Base-by-base conservation (phyloP, 176 grass and related monocot genomes). In the Triticum dicoccoides region DNA sequence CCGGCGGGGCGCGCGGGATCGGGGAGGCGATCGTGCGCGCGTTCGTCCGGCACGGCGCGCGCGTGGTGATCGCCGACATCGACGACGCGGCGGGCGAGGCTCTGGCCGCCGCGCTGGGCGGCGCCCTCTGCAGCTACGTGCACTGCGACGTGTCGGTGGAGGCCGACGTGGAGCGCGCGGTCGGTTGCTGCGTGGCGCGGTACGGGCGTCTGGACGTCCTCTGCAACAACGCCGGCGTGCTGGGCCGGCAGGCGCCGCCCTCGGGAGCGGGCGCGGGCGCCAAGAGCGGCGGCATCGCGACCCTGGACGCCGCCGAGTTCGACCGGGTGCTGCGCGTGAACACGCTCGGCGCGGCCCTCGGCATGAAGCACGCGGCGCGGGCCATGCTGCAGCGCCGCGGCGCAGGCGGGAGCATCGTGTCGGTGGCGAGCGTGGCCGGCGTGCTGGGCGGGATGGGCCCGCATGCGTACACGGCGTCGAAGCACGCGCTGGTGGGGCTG, bases 241-340 rank as follows among this genome's bases (percentile, higher is more conserved):
- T 95, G 38, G 95, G 92, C 8, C 91, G 80, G 33, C 92, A 95
- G 86, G 79, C 90, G 13, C 75, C 27, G 27, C 33, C 25, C 0
- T 30, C 29, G 29, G 29, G 0, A 30, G 73, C 3, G 21, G 5
- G 34, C 78, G n/a, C 2, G 0, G 81, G 15, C 11, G n/a, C 59
- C 65, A 92, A 79, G 64, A 88, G 95, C 69, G 23, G 71, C 6
- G 41, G 71, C 87, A 93, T 98, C 75, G 25, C 83, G 45, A 54
- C 91, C 1, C 41, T 98, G 5, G 93, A 98, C 65, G 87, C 95
- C 11, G 78, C 58, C 9, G 95, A 98, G 93, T 91, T 98, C 76
- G 91, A 89, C 79, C 82, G 62, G 61, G 95, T 98, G n/a, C 65
- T 91, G 66, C 82, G 81, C 51, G 81, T 91, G 6, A 91, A 85